Base-by-base conservation (phyloP, 805 yeast species). In the Cyberlindnera xishuangbannaensis region DNA sequence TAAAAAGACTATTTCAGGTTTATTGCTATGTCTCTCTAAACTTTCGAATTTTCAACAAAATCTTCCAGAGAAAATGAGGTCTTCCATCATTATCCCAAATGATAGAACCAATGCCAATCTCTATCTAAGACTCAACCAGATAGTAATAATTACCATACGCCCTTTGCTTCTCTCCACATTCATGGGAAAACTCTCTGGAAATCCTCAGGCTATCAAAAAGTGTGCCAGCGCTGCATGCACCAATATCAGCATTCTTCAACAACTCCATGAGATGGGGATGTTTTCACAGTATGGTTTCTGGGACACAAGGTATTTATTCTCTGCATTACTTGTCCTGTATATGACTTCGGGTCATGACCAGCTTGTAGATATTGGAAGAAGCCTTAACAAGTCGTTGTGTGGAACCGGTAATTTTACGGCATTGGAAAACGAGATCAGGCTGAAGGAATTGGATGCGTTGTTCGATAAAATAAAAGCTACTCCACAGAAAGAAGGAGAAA, bases 301-400 rank as follows among this genome's bases (percentile, higher is more conserved):
- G 62, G 65, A 62, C 43, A 59, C 60, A 4, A 59, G 63, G 37
- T 60, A 58, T 39, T 47, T 63, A 28, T 61, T 61, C 37, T 52
- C 61, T 15, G 50, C 67, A 0, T 39, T 60, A 8, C 37, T 61
- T 30, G 55, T 62, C 15, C 45, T 56, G 5, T 50, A 47, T 15
- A 55, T 56, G 50, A 48, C 44, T 18, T 41, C 48, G 7, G 27
- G 40, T 6, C 48, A 48, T 28, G 39, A 51, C 1, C 40, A 43
- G 13, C 32, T 53, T 3, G 39, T 47, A 5, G 25, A 27, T 6
- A 37, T 30, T 12, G 59, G 60, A 5, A 27, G 58, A 11, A 37
- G 34, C 6, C 20, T 54, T 25, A 53, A 51, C 33, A 41, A 39
- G 32, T 37, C 46, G 11, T 51, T 56, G 58, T 45, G 53, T 25